Evolutionary conservation across 176 grass and related monocot species (phyloP).

Genomic region (Elaeis guineensis): DNA sequence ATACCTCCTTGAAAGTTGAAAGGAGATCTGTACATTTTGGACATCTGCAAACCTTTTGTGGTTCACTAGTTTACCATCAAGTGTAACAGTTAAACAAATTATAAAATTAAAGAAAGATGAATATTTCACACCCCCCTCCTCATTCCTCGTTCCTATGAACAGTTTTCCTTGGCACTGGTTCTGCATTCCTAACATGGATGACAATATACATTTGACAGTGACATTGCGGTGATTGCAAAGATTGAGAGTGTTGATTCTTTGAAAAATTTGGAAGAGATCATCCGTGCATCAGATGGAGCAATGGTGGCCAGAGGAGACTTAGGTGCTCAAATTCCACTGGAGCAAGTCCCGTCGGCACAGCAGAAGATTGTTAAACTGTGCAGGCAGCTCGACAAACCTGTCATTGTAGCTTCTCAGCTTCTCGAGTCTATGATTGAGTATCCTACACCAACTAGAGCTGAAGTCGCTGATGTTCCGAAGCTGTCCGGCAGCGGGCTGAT

Average conservation of each 20-base stretch:
- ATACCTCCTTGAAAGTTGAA: no score
- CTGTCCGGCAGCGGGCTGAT: conserved; percentile 77
- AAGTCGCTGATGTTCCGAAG: conserved; percentile 97
- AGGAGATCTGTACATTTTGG: no score
- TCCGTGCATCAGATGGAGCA: conserved; percentile 74
- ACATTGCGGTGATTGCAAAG: conserved; percentile 86
- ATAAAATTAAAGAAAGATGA: no score
- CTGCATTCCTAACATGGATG: neutral
- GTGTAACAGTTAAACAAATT: no score
- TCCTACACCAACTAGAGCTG: conserved; percentile 84
- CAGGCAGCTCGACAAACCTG: conserved; percentile 94
- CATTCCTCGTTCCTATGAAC: no score
- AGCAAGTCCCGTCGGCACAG: conserved; percentile 82
- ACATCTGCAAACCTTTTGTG: no score
- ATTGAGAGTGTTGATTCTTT: conserved; percentile 90
- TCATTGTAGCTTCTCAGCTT: conserved; percentile 93
- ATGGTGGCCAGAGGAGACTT: conserved; percentile 96
- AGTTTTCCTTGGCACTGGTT: no score
- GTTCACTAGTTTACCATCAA: no score
- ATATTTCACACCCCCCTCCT: no score
- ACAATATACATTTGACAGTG: conserved; percentile 42
- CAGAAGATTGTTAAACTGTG: conserved; percentile 83
- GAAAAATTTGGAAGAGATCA: conserved; percentile 74
- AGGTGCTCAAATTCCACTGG: conserved; percentile 88
- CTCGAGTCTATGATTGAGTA: conserved; percentile 98